Base-by-base conservation (phyloP, 192 early-diverging fungal species). In the Cetraspora pellucida region DNA sequence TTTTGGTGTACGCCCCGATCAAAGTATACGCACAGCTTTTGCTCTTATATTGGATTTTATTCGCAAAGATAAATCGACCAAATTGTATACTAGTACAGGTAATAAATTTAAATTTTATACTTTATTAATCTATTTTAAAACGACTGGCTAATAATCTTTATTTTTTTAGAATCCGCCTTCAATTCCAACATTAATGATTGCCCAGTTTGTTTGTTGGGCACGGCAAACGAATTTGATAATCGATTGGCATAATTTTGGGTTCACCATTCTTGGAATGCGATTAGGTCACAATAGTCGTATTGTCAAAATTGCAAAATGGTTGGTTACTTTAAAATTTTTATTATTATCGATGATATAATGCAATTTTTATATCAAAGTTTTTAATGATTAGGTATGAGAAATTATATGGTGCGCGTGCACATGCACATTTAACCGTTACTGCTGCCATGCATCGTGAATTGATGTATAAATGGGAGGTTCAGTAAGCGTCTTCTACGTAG, bases 211-310 rank as follows among this genome's bases (percentile, higher is more conserved):
- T 14, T 84, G 87, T 37, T 86, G 88, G 67, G 23, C 94, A 27
- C 88, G 89, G n/a, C 84, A 89, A 31, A 82, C 90, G 19, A 84
- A 84, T 60, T 82, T 99, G 6, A 85, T 98, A 58, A 94, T 99
- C 55, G 97, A 99, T 82, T 99, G 97, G 97, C 97, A 99, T 79
- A 99, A 99, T 82, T 96, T 96, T 81, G 97, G 96, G 25, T 92
- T 90, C 79, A 92, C 95, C 3, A 87, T 99, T 43, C 90, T 99
- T 43, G 91, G 85, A 11, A 75, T 96, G 43, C 88, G 83, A 58
- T 74, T 95, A 25, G 93, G 93, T 13, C 49, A 80, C 23, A 30
- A 71, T 1, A 88, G 86, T 47, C 77, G 52, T 25, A 82, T 95
- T 11, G 89, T 93, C 0, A 60, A 73, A 59, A 57, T 86, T 61